Evolutionary conservation across 1,284 basidiomycete species (phyloP).

Genomic region (Leccinum solheimii): DNA sequence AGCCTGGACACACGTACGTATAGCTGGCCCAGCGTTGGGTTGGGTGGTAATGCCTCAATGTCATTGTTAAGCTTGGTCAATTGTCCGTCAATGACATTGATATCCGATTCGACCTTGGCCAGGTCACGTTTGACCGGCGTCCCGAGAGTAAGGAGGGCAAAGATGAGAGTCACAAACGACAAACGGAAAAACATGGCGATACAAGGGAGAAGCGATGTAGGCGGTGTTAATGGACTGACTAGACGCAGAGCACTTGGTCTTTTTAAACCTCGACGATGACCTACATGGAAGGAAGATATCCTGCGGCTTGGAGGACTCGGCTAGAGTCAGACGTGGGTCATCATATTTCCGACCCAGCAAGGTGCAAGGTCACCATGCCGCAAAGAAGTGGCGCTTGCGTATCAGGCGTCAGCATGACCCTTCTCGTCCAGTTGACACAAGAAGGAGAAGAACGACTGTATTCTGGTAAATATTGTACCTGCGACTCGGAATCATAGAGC

Average conservation of each 20-base stretch:
- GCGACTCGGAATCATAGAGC: not conserved
- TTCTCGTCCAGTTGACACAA: not conserved
- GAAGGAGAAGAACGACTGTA: not conserved
- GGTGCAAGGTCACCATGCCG: not conserved
- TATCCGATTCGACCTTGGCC: not conserved
- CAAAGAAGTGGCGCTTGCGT: not conserved
- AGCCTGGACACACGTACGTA: not conserved
- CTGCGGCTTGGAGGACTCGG: not conserved
- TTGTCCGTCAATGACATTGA: not conserved
- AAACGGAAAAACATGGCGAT: conserved; percentile 11
- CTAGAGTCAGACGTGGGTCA: not conserved
- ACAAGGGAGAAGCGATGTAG: not conserved
- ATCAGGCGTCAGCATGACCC: not conserved
- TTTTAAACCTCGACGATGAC: conserved; percentile 9
- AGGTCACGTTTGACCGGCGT: conserved; percentile 13
- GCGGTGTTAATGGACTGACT: not conserved
- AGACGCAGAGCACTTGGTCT: not conserved
- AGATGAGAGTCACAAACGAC: conserved; percentile 8
- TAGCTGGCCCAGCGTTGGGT: fast-evolving
- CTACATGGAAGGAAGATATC: not conserved
- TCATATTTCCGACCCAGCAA: not conserved
- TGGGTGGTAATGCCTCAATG: not conserved
- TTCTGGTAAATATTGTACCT: not conserved
- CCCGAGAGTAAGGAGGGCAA: conserved; percentile 15
- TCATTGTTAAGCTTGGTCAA: not conserved